Evolutionary conservation across 345 rosid genomes (phyloP), one percentile per base, ranked within the genome.

Genomic region (Eucalyptus curtisii): DNA sequence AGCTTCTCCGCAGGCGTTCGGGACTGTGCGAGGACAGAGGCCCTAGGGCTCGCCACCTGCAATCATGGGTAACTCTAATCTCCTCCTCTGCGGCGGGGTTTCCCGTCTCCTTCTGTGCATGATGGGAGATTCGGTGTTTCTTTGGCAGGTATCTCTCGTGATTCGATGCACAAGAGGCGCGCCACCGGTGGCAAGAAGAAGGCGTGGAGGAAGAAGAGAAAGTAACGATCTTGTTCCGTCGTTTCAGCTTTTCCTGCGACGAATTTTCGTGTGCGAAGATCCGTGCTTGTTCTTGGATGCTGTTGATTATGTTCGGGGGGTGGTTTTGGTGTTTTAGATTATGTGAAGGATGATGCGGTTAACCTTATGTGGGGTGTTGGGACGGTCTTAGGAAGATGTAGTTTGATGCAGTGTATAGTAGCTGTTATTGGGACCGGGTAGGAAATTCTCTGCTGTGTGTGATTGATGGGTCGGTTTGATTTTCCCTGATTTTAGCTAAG

Each of bases 201-300:
- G 93, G 95, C 95, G 3, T 95, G 98, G 98, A 95, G 98, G 92
- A 96, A 95, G 97, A 96, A 96, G 99, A 88, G 99, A 94, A 96
- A 96, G 97, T 96, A 88, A 88, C 7, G 20, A 85, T 19, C 52
- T 27, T 40, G 5, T 44, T 44, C 50, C 11, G 1, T 27, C 71
- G 6, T 22, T 52, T 55, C 5, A 52, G 64, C 33, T 52, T 17
- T 30, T 81, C 42, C 76, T 71, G 84, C 30, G 14, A 76, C 44
- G 44, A 71, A 19, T 33, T 71, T 33, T 71, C 42, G 13, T 5
- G 82, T 76, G 47, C 84, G 27, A 76, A 40, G 15, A 40, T 76
- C 45, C 47, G 84, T 40, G 84, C 55, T 44, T 61, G 86, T 50
- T 30, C 68, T 68, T 86, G 49, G 44, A 20, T 53, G 48, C 17